Base-by-base conservation (phyloP, 805 yeast species). In the Metschnikowia aberdeeniae region DNA sequence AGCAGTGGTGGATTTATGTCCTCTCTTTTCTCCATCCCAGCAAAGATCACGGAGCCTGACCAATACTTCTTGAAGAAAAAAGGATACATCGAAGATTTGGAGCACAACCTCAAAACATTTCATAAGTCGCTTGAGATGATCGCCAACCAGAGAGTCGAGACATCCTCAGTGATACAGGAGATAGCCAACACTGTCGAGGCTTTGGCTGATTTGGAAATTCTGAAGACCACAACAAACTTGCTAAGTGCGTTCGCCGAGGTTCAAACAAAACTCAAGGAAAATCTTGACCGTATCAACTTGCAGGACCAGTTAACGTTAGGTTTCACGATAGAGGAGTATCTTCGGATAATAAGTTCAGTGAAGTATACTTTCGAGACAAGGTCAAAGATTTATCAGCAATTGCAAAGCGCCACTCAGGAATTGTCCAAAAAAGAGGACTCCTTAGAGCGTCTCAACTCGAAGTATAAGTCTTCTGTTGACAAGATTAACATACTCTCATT, bases 271-370 rank as follows among this genome's bases (percentile, higher is more conserved):
- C 75, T 90, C 22, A 81, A 81, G 54, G 92, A 87, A 42, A 72
- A 87, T 38, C 68, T 88, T 38, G 89, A 82, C 51, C 77, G 97
- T 49, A 81, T 85, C 49, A 82, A 89, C 47, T 64, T 86, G 64
- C 96, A 88, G 62, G 97, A 92, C 54, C 80, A 89, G 57, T 68
- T 92, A 50, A 89, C 96, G 0, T 67, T 92, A 38, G 96, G 96
- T 1, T 78, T 86, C 22, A 87, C 96, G 0, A 69, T 92, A 33
- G 97, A 92, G 60, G 97, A 90, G 60, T 90, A 93, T 61, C 70
- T 82, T 40, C 76, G 98, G 40, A 70, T 83, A 12, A 79, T 90
- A 22, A 82, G 85, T 8, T 86, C 95, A 26, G 77, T 89, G 28
- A 78, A 84, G 52, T 76, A 80, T 37, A 81, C 86, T 4, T 83